Evolutionary conservation across 306 rosid species (phyloP).

Genomic region (Abrus precatorius): DNA sequence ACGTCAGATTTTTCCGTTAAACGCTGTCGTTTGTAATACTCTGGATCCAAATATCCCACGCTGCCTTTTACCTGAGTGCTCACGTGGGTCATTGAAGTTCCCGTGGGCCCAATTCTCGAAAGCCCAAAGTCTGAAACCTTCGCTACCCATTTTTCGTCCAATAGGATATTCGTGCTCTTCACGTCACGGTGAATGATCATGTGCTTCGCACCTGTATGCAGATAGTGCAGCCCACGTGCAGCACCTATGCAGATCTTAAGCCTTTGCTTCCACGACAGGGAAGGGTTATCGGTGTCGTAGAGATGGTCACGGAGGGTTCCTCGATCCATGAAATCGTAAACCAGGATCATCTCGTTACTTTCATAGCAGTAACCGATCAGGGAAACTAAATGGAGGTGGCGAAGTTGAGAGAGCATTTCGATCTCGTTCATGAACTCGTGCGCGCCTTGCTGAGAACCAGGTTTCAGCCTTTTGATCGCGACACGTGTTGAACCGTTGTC

Average conservation of each 20-base stretch:
- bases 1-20: conserved; percentile 10
- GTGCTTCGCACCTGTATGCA: neutral
- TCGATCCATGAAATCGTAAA: conserved; percentile 12
- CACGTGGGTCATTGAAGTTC: neutral
- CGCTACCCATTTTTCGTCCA: conserved; percentile 13
- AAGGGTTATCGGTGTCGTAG: neutral
- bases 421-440: conserved; percentile 61
- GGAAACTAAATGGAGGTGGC: conserved; percentile 50
- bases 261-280: conserved; percentile 47
- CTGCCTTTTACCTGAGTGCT: neutral
- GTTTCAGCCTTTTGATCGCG: neutral
- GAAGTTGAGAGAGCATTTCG: conserved; percentile 60
- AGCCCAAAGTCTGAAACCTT: conserved; percentile 4
- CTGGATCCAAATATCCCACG: neutral
- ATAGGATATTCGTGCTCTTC: conserved; percentile 9
- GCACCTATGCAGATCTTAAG: conserved; percentile 38
- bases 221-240: neutral
- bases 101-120: neutral
- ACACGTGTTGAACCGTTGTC: neutral
- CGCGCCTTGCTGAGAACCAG: conserved; percentile 45
- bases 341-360: neutral
- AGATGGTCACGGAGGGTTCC: conserved; percentile 45
- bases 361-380: conserved; percentile 59
- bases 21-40: neutral
- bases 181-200: conserved; percentile 15